Conservation (phyloP, 805 yeast genomes). For the Suhomyces emberorum region DNA sequence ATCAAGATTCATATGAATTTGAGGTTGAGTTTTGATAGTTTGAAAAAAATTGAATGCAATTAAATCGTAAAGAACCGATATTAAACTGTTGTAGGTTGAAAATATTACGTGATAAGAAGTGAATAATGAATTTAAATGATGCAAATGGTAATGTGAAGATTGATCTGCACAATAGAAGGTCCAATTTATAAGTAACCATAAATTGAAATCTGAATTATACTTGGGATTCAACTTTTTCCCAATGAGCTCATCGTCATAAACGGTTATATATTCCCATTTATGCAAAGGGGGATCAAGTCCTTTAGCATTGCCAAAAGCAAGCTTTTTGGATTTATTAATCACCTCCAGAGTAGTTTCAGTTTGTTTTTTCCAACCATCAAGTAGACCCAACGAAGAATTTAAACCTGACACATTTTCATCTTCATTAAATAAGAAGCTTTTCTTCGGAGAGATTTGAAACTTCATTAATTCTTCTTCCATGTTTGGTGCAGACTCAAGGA, state of each 20-base stretch:
- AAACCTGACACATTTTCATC: not conserved
- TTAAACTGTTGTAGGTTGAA: slow-evolving; percentile 16
- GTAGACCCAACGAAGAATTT: slow-evolving; percentile 1
- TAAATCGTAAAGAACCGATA: slow-evolving; percentile 20
- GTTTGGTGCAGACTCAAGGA: slow-evolving; percentile 6
- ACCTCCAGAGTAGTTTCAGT: not conserved
- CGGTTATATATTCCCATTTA: slow-evolving; percentile 11
- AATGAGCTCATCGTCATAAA: slow-evolving; percentile 33
- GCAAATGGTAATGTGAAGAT: slow-evolving; percentile 18
- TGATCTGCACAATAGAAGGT: slow-evolving; percentile 33
- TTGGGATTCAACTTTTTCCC: slow-evolving; percentile 21
- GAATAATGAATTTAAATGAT: slow-evolving; percentile 15
- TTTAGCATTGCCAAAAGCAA: slow-evolving; percentile 24
- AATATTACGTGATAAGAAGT: slow-evolving; percentile 25
- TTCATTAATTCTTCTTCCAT: slow-evolving; percentile 19
- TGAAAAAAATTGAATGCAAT: slow-evolving; percentile 13
- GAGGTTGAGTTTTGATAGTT: slow-evolving; percentile 5
- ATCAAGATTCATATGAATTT: not conserved
- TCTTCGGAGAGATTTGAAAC: slow-evolving; percentile 11
- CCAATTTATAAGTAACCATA: slow-evolving; percentile 37
- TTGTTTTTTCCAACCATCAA: not conserved
- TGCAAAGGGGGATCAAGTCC: not conserved
- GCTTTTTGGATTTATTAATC: not conserved
- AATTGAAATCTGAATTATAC: slow-evolving; percentile 14
- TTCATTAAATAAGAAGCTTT: slow-evolving; percentile 3